Evolutionary conservation across 257 asterid genomes (phyloP), one percentile per base, ranked within the genome.

Genomic region (Solanum paucissectum): DNA sequence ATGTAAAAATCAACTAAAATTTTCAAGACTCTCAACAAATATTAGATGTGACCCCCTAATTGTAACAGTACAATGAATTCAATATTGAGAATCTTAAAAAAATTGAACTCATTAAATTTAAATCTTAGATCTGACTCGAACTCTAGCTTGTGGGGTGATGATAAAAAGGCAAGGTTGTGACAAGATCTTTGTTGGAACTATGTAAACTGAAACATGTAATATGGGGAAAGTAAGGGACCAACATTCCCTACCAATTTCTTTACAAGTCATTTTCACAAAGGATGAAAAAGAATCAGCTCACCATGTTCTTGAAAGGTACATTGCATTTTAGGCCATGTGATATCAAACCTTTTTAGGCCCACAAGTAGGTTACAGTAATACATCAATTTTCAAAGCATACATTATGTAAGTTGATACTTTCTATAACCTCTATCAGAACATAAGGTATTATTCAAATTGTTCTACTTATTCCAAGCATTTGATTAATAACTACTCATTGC

Each of bases 221-320:
- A 88, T 86, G 87, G 91, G 90, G 88, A 85, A 88, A 86, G 88
- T 85, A 90, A 91, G 75, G 91, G 92, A 84, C 93, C 92, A 88
- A 88, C 89, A 89, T 81, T 79, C 88, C 84, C 68, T 84, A 85
- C 89, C 90, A 89, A 72, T 75, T 86, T 82, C 87, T 86, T 88
- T 89, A 87, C 66, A 90, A 87, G 84, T 89, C 88, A 83, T 89
- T 90, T 87, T 85, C 91, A 87, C 46, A 76, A 89, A 89, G 86
- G 91, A 87, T 90, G 86, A 87, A 83, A 55, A 62, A 83, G 84
- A 87, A 87, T 84, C 87, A 91, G 77, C 60, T 87, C 87, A 85
- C 89, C 94, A 90, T 89, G 93, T 90, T 91, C 89, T 76, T 92
- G 91, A 92, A 87, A 90, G 91, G 68, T 88, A 79, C 89, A 84